Base-by-base conservation (phyloP, 179 eudicot species). In the Corrigiola litoralis region DNA sequence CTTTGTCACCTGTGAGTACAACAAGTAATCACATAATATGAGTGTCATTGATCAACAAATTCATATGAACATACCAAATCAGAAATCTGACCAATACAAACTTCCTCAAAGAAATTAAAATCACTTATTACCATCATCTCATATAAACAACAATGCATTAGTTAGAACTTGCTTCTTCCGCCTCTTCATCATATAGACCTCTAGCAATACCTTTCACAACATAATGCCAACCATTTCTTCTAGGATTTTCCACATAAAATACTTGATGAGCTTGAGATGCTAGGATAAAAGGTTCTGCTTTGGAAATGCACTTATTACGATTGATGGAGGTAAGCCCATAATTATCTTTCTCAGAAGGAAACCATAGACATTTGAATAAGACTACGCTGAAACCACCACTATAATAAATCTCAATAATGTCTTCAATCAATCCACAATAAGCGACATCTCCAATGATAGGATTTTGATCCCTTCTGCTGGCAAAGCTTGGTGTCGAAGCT, bases 351-450 rank as follows among this genome's bases (percentile, higher is more conserved):
- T 47, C 51, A 6, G 18, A 18, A 20, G 17, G 51, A 21, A 47
- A 47, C 51, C 51, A 47, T 8, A 17, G 36, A 27, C 64, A 59
- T 17, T 4, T 41, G 16, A 58, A 59, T n/a, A 59, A 2, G 5
- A 59, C 50, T 16, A 59, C 10, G 3, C 14, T 59, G 2, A 4
- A 45, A 16, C 32, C 21, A 16, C 51, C 51, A n/a, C 23, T 11
- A 59, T 40, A 59, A 40, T 59, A 25, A 5, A 59, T n/a, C 5
- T 59, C 50, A 25, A 59, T 59, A 16, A 59, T 59, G 1, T 59
- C 64, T 27, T 41, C 12, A 34, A 58, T 58, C 6, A 32, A 16
- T 18, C 33, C 62, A 37, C 38, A 58, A 13, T 37, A 37, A 21
- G 33, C 23, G 13, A 58, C 47, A 10, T 58, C 62, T 11, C 47